Conservation (phyloP, 805 yeast genomes). For the Cyberlindnera suaveolens region DNA sequence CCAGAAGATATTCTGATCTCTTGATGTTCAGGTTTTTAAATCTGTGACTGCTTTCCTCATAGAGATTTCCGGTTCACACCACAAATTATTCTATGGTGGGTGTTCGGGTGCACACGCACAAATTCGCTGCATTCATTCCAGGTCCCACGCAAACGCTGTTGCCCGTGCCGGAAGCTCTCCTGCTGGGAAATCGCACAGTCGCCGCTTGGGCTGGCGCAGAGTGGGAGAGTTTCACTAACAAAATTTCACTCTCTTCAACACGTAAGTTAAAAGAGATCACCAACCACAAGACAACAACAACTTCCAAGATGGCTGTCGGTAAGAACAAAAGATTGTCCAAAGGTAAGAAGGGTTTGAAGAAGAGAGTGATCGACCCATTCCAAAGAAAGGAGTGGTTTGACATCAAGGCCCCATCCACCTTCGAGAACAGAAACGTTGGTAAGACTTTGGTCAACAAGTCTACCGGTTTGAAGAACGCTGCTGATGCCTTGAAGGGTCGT, state of each 20-base stretch:
- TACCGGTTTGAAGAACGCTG: constrained; percentile 96
- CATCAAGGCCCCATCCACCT: constrained; percentile 97
- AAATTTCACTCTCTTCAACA: constrained; percentile 52
- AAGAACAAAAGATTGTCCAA: constrained; percentile 79
- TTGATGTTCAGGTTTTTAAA: no score
- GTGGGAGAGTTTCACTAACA: neutral
- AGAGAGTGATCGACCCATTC: constrained; percentile 99
- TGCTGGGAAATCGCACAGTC: neutral
- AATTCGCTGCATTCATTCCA: no score
- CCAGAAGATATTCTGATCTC: no score
- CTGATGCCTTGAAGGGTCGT: constrained; percentile 97
- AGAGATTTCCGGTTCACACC: no score
- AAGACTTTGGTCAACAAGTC: constrained; percentile 98
- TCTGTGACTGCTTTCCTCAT: no score
- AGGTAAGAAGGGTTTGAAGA: constrained; percentile 97
- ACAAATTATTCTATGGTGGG: no score
- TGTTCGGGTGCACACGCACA: no score
- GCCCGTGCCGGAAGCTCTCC: no score
- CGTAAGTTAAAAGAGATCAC: neutral
- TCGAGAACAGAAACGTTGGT: constrained; percentile 98
- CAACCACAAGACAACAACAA: constrained; percentile 1
- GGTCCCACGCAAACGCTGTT: no score
- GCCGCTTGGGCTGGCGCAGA: neutral
- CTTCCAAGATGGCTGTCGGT: constrained; percentile 54
- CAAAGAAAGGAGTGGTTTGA: constrained; percentile 98